Base-by-base conservation (phyloP, 352 stramenopile genomes). In the Globisporangium heterothallicum region DNA sequence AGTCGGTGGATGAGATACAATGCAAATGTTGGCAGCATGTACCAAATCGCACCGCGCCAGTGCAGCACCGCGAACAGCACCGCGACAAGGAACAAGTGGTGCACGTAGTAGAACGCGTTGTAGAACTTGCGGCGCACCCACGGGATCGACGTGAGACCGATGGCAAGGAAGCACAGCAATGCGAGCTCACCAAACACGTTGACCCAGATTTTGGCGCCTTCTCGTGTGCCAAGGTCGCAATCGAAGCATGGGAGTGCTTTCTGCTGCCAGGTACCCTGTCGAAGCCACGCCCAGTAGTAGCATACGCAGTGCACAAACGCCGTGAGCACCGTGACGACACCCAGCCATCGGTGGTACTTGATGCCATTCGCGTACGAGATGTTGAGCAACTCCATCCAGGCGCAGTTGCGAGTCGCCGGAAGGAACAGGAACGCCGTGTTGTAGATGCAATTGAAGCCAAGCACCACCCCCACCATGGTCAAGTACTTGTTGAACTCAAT, bases 321-420 rank as follows among this genome's bases (percentile, higher is more conserved):
- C 19, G 63, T 65, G 34, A 71, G 7, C 4, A 84, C 57, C 2
- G 60, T 69, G 4, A 62, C 35, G 13, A 78, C 58, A 4, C 63
- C 70, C 3, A 84, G 41, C 68, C 70, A 81, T 14, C 68, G 64
- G 24, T 84, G 73, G 49, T 84, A 84, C 45, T 77, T 77, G 38
- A 84, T 59, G 0, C 52, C 68, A 34, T 78, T 77, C 0, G 70
- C 65, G 54, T 74, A 81, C 40, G 70, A 79, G 25, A 81, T 72
- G 40, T 74, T 76, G 59, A 84, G 58, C 13, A 77, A 75, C 26
- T 81, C 68, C 67, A 81, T 79, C 72, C 72, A 84, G 4, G 66
- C 68, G 43, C 71, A 66, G 41, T 81, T 75, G 2, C 68, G 57
- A 8, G 70, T 81, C 0, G 58, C 58, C 3, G 63, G 68, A 0